These are phyloP conservation scores for Mucor racemosus DNA, from an alignment of 371 early-diverging fungal genomes.

Conservation along the genomic window DNA sequence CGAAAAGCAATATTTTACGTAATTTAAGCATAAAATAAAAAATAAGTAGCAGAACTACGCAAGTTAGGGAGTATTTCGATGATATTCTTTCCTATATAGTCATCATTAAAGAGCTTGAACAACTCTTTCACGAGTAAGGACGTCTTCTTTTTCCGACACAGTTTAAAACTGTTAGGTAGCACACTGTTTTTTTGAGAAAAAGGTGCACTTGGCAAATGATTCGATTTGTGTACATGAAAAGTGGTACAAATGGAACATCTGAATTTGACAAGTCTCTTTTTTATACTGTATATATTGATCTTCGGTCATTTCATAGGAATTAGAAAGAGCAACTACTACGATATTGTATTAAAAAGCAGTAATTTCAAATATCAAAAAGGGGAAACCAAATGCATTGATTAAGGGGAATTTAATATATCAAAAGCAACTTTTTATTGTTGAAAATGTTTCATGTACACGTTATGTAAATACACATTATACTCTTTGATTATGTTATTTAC, in stretches of 20 bases:
- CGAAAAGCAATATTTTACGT: too few relatives aligned
- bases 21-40: too few relatives aligned
- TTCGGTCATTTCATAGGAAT: neutral
- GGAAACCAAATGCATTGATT: neutral
- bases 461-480: neutral
- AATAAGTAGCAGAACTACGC: too few relatives aligned
- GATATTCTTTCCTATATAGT: too few relatives aligned
- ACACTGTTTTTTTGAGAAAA: neutral
- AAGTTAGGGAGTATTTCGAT: too few relatives aligned
- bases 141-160: too few relatives aligned
- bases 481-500: neutral
- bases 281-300: neutral
- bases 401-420: neutral
- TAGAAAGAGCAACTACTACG: too few relatives aligned
- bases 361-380: too few relatives aligned
- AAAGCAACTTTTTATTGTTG: neutral
- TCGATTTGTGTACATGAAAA: neutral
- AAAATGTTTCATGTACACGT: neutral
- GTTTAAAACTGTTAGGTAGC: neutral
- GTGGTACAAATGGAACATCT: neutral
- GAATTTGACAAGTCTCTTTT: constrained; percentile 1
- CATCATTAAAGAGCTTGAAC: too few relatives aligned
- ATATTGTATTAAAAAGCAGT: too few relatives aligned
- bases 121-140: too few relatives aligned
- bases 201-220: neutral